A percentile compares a stretch with the other conserved stretches of the same genome.
Evolutionary conservation across 208 protist species (phyloP).

Genomic region (Wallacemonas rigidus): DNA sequence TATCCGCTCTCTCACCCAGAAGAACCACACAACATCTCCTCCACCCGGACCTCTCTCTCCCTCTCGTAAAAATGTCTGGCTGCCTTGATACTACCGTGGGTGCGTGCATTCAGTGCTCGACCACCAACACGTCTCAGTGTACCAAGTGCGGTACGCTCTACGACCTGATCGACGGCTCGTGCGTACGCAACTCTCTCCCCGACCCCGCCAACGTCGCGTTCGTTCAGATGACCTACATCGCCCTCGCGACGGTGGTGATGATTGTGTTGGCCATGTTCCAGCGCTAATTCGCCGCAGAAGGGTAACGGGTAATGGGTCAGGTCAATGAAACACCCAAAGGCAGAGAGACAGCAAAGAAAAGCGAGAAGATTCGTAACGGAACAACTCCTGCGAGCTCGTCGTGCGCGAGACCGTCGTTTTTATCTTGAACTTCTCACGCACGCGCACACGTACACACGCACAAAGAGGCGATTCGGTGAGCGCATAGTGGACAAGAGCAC

Average conservation of each 20-base stretch:
- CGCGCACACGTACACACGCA: too few relatives aligned
- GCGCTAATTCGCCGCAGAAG: neutral
- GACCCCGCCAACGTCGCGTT: neutral
- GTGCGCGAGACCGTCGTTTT: too few relatives aligned
- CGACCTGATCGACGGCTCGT: constrained; percentile 2
- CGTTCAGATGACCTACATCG: neutral
- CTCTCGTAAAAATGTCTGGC: neutral
- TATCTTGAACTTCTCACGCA: too few relatives aligned
- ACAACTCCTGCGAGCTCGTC: too few relatives aligned
- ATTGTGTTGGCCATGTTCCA: constrained; percentile 4
- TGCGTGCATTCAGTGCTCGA: neutral
- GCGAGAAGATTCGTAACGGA: neutral
- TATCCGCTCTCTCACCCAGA: too few relatives aligned
- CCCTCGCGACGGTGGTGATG: neutral
- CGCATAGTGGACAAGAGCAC: too few relatives aligned
- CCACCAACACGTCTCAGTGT: neutral
- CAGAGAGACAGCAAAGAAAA: neutral
- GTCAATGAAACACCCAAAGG: neutral
- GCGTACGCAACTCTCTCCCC: neutral
- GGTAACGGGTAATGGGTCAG: neutral
- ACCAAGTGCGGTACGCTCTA: constrained; percentile 4
- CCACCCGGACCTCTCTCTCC: too few relatives aligned
- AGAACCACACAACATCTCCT: too few relatives aligned
- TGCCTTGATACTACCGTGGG: constrained; percentile 5
- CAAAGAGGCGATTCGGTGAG: too few relatives aligned